A percentile compares a stretch with the other conserved stretches of the same genome.
These are phyloP conservation scores for Nemania diffusa DNA, from an alignment of 2,329 filamentous ascomycete genomes.

Conservation along the genomic window DNA sequence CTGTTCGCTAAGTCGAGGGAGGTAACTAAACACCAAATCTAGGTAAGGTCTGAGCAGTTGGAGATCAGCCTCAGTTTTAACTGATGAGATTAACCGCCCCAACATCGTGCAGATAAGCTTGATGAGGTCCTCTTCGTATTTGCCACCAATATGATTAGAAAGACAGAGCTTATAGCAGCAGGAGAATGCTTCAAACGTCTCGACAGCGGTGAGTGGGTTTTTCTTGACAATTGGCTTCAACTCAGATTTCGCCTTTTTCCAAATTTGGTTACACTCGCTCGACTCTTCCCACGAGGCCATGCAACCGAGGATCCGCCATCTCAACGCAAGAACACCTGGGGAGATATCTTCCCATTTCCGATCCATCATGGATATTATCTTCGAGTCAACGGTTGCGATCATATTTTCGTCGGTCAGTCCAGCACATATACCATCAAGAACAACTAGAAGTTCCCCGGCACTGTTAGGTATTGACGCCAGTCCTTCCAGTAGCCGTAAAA, in stretches of 20 bases:
- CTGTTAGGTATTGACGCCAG: constrained; percentile 43
- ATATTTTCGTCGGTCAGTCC: constrained; percentile 51
- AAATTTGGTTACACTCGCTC: constrained; percentile 42
- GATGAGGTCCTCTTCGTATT: constrained; percentile 42
- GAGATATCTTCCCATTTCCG: constrained; percentile 38
- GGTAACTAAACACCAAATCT: constrained; percentile 41
- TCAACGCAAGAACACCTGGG: constrained; percentile 42
- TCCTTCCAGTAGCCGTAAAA: constrained; percentile 51
- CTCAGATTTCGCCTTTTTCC: constrained; percentile 41
- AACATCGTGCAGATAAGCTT: constrained; percentile 43
- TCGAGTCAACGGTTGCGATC: constrained; percentile 47
- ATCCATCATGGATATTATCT: constrained; percentile 49
- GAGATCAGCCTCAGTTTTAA: constrained; percentile 32
- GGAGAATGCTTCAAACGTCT: constrained; percentile 47
- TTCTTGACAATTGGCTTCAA: constrained; percentile 45
- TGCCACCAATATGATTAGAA: constrained; percentile 44
- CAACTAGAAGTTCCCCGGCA: constrained; percentile 48
- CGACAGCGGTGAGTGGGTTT: constrained; percentile 34
- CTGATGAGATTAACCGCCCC: constrained; percentile 37
- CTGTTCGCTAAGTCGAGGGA: constrained; percentile 44
- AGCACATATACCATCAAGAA: constrained; percentile 53
- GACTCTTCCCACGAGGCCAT: constrained; percentile 45
- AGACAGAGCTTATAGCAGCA: constrained; percentile 46
- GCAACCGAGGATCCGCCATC: constrained; percentile 46
- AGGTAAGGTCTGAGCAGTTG: constrained; percentile 37